These are phyloP conservation scores for Cryptosporidium muris DNA, from an alignment of 169 alveolate genomes.

Conservation along the genomic window DNA sequence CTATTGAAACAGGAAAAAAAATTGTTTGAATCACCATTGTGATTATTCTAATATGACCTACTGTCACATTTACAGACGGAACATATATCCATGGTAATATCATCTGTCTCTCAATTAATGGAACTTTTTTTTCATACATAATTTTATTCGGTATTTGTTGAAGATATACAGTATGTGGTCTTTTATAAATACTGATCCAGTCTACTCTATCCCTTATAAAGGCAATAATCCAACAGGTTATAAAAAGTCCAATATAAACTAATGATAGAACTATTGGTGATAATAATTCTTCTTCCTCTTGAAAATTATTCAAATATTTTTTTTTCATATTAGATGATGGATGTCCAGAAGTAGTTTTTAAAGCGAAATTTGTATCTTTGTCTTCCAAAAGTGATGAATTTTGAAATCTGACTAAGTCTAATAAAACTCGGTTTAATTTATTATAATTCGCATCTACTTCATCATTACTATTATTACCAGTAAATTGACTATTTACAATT, in stretches of 20 bases:
- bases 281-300: slow-evolving; percentile 40
- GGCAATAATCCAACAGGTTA: slow-evolving; percentile 54
- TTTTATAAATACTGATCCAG: slow-evolving; percentile 41
- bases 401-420: too few species aligned
- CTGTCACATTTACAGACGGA: slow-evolving; percentile 20
- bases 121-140: background rate
- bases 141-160: slow-evolving; percentile 33
- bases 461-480: too few species aligned
- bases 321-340: background rate
- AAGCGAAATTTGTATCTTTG: too few species aligned
- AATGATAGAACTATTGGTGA: slow-evolving; percentile 44
- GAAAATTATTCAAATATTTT: background rate
- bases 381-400: too few species aligned
- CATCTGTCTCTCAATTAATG: slow-evolving; percentile 3
- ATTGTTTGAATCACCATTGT: slow-evolving; percentile 38
- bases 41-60: slow-evolving; percentile 42
- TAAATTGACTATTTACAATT: too few species aligned
- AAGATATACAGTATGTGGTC: slow-evolving; percentile 30
- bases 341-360: too few species aligned
- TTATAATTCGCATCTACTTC: too few species aligned
- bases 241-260: slow-evolving; percentile 39
- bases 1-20: slow-evolving; percentile 24
- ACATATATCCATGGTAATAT: slow-evolving; percentile 5
- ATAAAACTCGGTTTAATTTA: too few species aligned
- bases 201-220: slow-evolving; percentile 38